These are phyloP conservation scores for Aspergillus thermomutatus DNA, from an alignment of 2,329 filamentous ascomycete species.

Conservation along the genomic window DNA sequence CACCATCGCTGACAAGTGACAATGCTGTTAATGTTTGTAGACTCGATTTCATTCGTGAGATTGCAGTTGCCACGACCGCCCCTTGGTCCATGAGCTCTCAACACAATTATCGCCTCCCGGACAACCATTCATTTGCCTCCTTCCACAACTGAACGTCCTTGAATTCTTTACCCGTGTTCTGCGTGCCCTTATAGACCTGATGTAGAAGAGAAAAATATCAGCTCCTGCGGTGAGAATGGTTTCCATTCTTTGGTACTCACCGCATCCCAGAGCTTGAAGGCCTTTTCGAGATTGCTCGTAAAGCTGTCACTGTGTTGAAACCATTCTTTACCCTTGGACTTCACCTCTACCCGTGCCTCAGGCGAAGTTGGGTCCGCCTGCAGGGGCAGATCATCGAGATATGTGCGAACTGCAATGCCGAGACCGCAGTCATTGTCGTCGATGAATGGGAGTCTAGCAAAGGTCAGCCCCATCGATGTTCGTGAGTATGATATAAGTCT, in stretches of 20 bases:
- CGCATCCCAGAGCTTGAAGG: slow-evolving; percentile 64
- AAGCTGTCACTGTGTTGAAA: slow-evolving; percentile 61
- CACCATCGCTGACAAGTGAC: background rate
- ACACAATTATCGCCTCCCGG: slow-evolving; percentile 31
- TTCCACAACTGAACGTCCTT: slow-evolving; percentile 55
- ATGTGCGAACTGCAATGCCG: slow-evolving; percentile 48
- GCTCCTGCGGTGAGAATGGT: background rate
- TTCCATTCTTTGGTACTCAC: slow-evolving; percentile 40
- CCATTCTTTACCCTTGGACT: slow-evolving; percentile 55
- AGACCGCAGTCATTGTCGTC: slow-evolving; percentile 46
- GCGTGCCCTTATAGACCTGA: slow-evolving; percentile 58
- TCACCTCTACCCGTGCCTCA: slow-evolving; percentile 49
- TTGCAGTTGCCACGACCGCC: background rate
- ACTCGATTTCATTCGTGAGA: background rate
- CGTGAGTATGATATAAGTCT: slow-evolving; percentile 24
- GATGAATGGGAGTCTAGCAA: slow-evolving; percentile 41
- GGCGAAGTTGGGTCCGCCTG: slow-evolving; percentile 53
- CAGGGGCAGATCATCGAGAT: slow-evolving; percentile 53
- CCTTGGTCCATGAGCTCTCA: background rate
- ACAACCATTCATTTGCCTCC: slow-evolving; percentile 60
- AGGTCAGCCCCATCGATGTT: slow-evolving; percentile 6
- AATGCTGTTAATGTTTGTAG: background rate
- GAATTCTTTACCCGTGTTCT: slow-evolving; percentile 51
- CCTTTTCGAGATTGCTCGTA: slow-evolving; percentile 55
- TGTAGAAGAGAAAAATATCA: background rate